Base-by-base conservation (phyloP, 1,284 basidiomycete genomes). In the Apiotrichum mycotoxinovorans region DNA sequence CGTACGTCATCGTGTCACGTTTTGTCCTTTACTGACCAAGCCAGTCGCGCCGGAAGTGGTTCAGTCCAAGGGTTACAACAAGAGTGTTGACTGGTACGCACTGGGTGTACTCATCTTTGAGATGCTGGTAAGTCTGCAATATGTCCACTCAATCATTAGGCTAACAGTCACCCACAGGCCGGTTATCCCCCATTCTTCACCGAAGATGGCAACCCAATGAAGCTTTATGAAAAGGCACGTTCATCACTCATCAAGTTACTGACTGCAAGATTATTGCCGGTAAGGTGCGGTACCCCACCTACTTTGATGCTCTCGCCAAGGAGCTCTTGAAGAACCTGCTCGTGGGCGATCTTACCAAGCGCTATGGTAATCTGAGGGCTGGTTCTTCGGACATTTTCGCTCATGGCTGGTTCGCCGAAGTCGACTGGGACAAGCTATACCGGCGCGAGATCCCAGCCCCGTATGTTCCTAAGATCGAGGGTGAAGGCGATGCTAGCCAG, bases 81-180 rank as follows among this genome's bases (percentile, higher is more conserved):
- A 97, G 78, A 88, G 86, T 66, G 95, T 98, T 1, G 96, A 98
- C 72, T 98, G 95, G 95, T 98, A 98, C 76, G 94, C 96, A 0
- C 84, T 98, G 34, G 95, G 95, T 48, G 92, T 98, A 27, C 83
- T 98, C 40, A 79, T 83, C 35, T 83, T 82, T 62, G 82, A 83
- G 67, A 83, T 83, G 82, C 75, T 83, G 22, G 80, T 79, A 52
- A 58, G 79, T 74, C 1, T 20, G 2, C 11, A 14, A 11, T 17
- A 17, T 22, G 0, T 42, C 20, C 23, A 20, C 10, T 35, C n/a
- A 26, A 27, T n/a, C 12, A 33, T 47, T 17, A 30, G 7, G 7
- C 52, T 34, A 12, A 9, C 45, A n/a, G n/a, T n/a, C n/a, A n/a
- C 23, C 8, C 2, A 10, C 46, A 79, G 77, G 79, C 79, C 48